These are phyloP conservation scores for Pythium dissimile DNA, from an alignment of 352 stramenopile genomes.

Conservation along the genomic window DNA sequence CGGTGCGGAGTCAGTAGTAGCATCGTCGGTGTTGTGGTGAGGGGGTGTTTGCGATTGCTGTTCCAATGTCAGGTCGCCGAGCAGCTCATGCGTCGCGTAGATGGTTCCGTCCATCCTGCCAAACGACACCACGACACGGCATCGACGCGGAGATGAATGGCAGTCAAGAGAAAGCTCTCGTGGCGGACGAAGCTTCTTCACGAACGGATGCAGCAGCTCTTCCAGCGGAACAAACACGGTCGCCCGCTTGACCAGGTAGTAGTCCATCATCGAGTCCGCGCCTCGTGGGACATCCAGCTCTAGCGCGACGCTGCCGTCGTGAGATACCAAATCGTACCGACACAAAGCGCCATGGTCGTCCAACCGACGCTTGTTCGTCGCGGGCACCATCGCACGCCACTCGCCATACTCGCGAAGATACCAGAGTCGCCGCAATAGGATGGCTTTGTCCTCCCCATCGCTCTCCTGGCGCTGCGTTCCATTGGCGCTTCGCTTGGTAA, in stretches of 20 bases:
- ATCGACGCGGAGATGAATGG: conserved; percentile 5
- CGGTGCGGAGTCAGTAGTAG: not conserved
- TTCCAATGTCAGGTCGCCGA: conserved; percentile 29
- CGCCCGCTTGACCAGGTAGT: conserved; percentile 55
- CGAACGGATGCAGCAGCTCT: conserved; percentile 40
- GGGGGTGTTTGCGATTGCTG: not conserved
- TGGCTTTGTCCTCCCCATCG: not conserved
- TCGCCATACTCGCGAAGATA: conserved; percentile 65
- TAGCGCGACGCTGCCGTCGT: conserved; percentile 45
- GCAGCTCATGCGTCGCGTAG: not conserved
- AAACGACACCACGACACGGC: conserved; percentile 7
- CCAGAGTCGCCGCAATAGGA: conserved; percentile 33
- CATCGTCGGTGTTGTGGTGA: not conserved
- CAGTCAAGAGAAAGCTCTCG: conserved; percentile 12
- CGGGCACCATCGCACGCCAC: conserved; percentile 33
- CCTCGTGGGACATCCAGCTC: conserved; percentile 48
- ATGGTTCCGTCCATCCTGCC: conserved; percentile 2
- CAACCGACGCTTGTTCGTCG: conserved; percentile 33
- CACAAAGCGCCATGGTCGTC: conserved; percentile 25
- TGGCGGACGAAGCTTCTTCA: conserved; percentile 29
- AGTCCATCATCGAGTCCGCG: conserved; percentile 51
- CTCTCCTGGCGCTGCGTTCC: not conserved
- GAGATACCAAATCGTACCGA: conserved; percentile 46
- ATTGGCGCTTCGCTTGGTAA: conserved; percentile 10
- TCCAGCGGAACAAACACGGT: conserved; percentile 37